Percentiles rank a stretch among this genome's conserved stretches.
Evolutionary conservation across 2,329 filamentous ascomycete genomes (phyloP).

Genomic region (Fusarium palustre): DNA sequence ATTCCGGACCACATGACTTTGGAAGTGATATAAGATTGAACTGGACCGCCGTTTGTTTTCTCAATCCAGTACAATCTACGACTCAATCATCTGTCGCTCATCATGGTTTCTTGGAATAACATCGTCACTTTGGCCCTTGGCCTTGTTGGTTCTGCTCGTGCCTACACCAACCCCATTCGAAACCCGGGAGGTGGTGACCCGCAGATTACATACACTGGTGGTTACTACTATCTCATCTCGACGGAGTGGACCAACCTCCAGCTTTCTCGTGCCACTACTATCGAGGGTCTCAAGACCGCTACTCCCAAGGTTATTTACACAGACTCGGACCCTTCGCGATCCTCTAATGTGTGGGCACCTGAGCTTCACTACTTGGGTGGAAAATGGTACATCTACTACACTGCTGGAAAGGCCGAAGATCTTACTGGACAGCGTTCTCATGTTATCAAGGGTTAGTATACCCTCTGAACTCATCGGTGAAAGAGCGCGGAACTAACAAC

Average conservation of each 20-base stretch:
- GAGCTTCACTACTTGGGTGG: conserved; percentile 65
- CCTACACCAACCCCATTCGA: conserved; percentile 65
- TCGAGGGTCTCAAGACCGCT: conserved; percentile 66
- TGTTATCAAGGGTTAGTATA: conserved; percentile 60
- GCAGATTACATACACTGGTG: conserved; percentile 62
- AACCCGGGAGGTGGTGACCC: conserved; percentile 64
- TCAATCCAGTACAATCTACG: not conserved
- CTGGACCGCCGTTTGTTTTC: not conserved
- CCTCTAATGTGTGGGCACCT: conserved; percentile 69
- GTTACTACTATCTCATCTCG: conserved; percentile 68
- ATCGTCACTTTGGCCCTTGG: conserved; percentile 25
- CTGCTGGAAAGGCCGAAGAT: conserved; percentile 58
- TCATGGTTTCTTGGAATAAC: conserved; percentile 33
- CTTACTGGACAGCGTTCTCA: conserved; percentile 63
- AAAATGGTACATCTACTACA: conserved; percentile 68
- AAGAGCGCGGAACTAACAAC: not conserved
- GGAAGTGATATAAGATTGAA: not conserved
- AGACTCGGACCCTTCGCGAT: conserved; percentile 58
- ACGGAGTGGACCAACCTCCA: conserved; percentile 68
- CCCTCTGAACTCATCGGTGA: too few species aligned
- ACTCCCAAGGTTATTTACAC: conserved; percentile 64
- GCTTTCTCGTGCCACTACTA: conserved; percentile 64
- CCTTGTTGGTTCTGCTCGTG: conserved; percentile 32
- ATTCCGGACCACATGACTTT: not conserved
- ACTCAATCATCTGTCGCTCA: not conserved